A percentile compares a stretch with the other conserved stretches of the same genome.
These are phyloP conservation scores for Cladosporium cucumerinum DNA, from an alignment of 2,329 filamentous ascomycete species.

Conservation along the genomic window DNA sequence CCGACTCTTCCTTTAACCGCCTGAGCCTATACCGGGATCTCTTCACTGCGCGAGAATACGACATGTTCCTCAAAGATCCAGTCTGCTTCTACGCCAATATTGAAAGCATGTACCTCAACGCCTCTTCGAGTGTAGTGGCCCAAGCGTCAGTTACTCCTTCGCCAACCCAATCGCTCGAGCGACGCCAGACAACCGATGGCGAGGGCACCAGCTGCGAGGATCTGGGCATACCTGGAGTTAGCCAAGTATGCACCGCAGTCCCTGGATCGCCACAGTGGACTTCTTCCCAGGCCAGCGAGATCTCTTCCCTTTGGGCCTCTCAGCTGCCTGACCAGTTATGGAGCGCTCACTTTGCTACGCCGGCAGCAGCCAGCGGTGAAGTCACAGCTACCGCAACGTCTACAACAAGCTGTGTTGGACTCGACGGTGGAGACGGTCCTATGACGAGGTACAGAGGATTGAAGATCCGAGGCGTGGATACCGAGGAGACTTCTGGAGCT, in stretches of 20 bases:
- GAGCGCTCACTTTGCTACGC: constrained; percentile 11
- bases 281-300: background rate
- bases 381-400: constrained; percentile 10
- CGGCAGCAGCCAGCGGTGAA: background rate
- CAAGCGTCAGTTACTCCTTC: background rate
- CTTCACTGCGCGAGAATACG: background rate
- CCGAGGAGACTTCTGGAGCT: background rate
- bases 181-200: background rate
- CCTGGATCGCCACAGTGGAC: constrained; percentile 3
- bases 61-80: constrained; percentile 5
- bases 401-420: background rate
- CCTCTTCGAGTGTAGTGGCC: background rate
- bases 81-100: constrained; percentile 11
- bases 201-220: background rate
- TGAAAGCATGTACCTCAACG: constrained; percentile 4
- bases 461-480: background rate
- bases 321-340: constrained; percentile 4
- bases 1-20: background rate
- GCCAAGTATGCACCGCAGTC: background rate
- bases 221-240: background rate
- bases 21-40: background rate
- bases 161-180: background rate
- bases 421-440: constrained; percentile 1
- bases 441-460: background rate
- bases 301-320: constrained; percentile 1